phyloP scores from a whole-genome alignment of 2,329 filamentous ascomycete species.

The Fusarium verrucosum region DNA sequence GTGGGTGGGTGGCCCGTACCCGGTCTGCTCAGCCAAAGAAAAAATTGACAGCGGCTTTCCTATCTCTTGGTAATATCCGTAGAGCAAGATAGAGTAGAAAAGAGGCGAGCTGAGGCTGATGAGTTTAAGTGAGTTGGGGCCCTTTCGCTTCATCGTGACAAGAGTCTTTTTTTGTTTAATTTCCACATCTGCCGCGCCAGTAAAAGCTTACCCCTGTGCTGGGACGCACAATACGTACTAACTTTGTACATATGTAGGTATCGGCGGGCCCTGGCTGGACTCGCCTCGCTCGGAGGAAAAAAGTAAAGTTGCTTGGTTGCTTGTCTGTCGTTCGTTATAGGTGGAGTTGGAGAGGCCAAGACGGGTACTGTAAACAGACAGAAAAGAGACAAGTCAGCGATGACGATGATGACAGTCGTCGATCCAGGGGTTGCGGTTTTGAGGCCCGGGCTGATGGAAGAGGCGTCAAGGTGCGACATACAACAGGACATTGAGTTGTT shows the following conservation, averaged over 20 bases:
- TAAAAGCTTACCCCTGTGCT: slow-evolving; percentile 24
- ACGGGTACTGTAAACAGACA: slow-evolving; percentile 17
- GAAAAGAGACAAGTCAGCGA: slow-evolving; percentile 22
- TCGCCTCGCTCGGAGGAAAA: slow-evolving; percentile 3
- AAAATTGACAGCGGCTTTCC: slow-evolving; percentile 15
- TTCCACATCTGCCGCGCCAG: slow-evolving; percentile 31
- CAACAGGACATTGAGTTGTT: no score
- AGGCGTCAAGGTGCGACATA: slow-evolving; percentile 24
- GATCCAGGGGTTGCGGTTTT: slow-evolving; percentile 21
- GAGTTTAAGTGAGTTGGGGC: not conserved
- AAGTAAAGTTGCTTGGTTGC: not conserved
- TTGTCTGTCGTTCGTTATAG: slow-evolving; percentile 19
- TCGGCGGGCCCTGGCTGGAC: no score
- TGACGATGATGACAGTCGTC: slow-evolving; percentile 37
- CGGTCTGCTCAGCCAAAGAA: no score
- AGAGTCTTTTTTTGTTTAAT: slow-evolving; percentile 30
- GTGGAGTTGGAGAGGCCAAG: slow-evolving; percentile 26
- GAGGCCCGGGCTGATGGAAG: slow-evolving; percentile 19
- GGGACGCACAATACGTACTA: slow-evolving; percentile 5
- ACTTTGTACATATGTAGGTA: no score
- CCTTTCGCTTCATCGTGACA: slow-evolving; percentile 15
- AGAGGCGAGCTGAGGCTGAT: slow-evolving; percentile 7
- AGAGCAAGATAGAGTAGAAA: not conserved
- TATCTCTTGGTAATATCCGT: not conserved
- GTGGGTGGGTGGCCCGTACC: not conserved